Percentiles rank a stretch among this genome's conserved stretches.
phyloP scores from a whole-genome alignment of 2,329 filamentous ascomycete species.

The Grosmannia clavigera region DNA sequence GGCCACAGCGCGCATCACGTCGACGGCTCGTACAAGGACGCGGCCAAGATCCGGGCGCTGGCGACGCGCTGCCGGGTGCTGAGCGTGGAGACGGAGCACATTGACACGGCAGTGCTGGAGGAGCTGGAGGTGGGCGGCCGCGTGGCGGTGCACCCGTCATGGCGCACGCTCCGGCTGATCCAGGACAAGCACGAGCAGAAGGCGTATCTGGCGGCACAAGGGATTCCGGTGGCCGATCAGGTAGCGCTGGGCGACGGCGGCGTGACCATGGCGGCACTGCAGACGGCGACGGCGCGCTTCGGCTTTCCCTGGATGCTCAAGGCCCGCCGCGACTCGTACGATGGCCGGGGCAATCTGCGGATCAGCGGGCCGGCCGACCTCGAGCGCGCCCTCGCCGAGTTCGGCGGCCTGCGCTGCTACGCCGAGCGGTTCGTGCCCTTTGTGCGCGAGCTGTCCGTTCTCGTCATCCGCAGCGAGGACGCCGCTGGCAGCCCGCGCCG shows the following conservation, averaged over 20 bases:
- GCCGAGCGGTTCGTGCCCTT: conserved; percentile 86
- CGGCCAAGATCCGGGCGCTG: conserved; percentile 65
- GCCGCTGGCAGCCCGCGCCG: conserved; percentile 33
- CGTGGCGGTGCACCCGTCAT: conserved; percentile 64
- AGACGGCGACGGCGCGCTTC: conserved; percentile 48
- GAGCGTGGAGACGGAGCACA: conserved; percentile 92
- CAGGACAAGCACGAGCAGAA: conserved; percentile 94
- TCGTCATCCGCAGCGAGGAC: conserved; percentile 85
- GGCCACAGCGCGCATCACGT: conserved; percentile 57
- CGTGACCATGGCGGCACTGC: conserved; percentile 47
- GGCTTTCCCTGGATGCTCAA: conserved; percentile 91
- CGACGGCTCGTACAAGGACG: conserved; percentile 77
- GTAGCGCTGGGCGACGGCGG: conserved; percentile 42
- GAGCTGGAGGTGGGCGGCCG: conserved; percentile 47
- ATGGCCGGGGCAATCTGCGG: conserved; percentile 62
- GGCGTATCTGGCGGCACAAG: conserved; percentile 55
- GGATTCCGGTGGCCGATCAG: conserved; percentile 62
- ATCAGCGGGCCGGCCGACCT: conserved; percentile 33
- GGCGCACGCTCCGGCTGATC: conserved; percentile 75
- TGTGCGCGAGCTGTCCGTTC: conserved; percentile 77
- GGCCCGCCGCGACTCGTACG: conserved; percentile 79
- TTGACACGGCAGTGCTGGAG: conserved; percentile 80
- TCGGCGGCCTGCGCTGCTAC: conserved; percentile 64
- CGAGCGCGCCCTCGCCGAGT: conserved; percentile 52
- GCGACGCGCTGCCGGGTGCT: conserved; percentile 66